A percentile compares a stretch with the other conserved stretches of the same genome.
These are phyloP conservation scores for Geotrichum carabidarum DNA, from an alignment of 1,139 yeast species.

Conservation along the genomic window DNA sequence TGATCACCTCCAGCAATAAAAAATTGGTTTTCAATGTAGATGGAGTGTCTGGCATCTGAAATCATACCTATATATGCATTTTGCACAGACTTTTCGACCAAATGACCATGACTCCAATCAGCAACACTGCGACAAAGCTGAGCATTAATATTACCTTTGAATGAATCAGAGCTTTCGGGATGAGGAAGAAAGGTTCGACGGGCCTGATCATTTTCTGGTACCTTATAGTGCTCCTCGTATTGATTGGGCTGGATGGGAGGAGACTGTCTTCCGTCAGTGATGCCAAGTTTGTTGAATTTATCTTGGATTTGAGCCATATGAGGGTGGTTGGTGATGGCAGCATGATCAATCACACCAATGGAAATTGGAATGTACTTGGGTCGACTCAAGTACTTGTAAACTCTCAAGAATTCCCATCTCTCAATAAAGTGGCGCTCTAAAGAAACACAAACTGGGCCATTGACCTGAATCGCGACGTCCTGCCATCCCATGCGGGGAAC, in stretches of 20 bases:
- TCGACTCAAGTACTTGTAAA: slow-evolving; percentile 19
- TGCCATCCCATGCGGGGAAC: slow-evolving; percentile 24
- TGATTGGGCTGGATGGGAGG: slow-evolving; percentile 4
- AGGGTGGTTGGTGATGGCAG: slow-evolving; percentile 2
- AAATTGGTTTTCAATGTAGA: slow-evolving; percentile 23
- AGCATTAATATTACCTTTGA: slow-evolving; percentile 15
- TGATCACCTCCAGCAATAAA: slow-evolving; percentile 21
- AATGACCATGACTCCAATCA: slow-evolving; percentile 22
- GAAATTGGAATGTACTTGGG: slow-evolving; percentile 18
- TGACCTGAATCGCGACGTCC: slow-evolving; percentile 21
- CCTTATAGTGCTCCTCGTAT: slow-evolving; percentile 10
- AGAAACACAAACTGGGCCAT: slow-evolving; percentile 21
- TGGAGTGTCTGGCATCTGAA: slow-evolving; percentile 20
- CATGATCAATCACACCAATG: slow-evolving; percentile 17
- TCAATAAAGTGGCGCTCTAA: slow-evolving; percentile 22
- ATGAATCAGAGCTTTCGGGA: slow-evolving; percentile 17
- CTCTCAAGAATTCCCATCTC: slow-evolving; percentile 22
- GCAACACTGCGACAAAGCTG: slow-evolving; percentile 20
- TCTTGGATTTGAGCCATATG: slow-evolving; percentile 1
- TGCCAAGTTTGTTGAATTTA: slow-evolving; percentile 8
- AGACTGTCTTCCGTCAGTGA: not conserved
- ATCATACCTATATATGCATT: slow-evolving; percentile 21
- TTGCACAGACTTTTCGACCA: slow-evolving; percentile 20
- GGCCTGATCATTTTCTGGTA: slow-evolving; percentile 14
- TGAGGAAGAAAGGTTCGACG: slow-evolving; percentile 13